Percentiles rank a stretch among this genome's conserved stretches.
Conservation (phyloP, 108 stramenopile species). For the Skeletonema potamos region DNA sequence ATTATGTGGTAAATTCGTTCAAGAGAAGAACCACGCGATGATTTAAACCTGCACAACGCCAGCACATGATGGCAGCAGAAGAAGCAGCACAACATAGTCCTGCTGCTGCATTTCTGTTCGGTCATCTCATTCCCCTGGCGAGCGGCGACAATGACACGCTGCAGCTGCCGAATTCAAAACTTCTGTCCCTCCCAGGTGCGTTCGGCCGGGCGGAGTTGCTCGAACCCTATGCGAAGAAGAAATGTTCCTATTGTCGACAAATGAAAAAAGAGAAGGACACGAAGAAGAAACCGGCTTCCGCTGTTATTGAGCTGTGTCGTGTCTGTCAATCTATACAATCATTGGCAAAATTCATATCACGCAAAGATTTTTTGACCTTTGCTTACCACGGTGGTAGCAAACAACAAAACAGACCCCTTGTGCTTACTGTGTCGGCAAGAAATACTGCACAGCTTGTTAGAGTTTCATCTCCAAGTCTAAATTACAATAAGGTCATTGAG, state of each 20-base stretch:
- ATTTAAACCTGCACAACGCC: too few species aligned
- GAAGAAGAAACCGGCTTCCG: neutral
- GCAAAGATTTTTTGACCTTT: slow-evolving; percentile 17
- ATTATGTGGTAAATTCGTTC: too few species aligned
- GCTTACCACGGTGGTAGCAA: neutral
- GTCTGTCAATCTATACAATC: slow-evolving; percentile 19
- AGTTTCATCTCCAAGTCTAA: neutral
- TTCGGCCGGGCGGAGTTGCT: neutral
- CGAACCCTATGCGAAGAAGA: neutral
- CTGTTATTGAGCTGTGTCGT: neutral
- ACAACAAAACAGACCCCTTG: neutral
- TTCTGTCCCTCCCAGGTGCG: neutral
- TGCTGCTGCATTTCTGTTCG: neutral
- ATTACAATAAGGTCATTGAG: neutral
- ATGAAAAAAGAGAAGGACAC: neutral
- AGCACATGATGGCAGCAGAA: neutral
- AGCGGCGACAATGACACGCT: neutral
- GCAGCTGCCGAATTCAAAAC: neutral
- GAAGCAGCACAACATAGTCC: neutral
- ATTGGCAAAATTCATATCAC: slow-evolving; percentile 23
- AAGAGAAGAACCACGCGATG: too few species aligned
- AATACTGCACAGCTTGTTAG: slow-evolving; percentile 3
- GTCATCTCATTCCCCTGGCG: neutral
- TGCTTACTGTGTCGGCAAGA: neutral
- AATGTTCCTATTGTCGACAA: neutral